Percentiles rank a stretch among this genome's conserved stretches.
Evolutionary conservation across 306 rosid genomes (phyloP).

Genomic region (Chamaecrista fasciculata): DNA sequence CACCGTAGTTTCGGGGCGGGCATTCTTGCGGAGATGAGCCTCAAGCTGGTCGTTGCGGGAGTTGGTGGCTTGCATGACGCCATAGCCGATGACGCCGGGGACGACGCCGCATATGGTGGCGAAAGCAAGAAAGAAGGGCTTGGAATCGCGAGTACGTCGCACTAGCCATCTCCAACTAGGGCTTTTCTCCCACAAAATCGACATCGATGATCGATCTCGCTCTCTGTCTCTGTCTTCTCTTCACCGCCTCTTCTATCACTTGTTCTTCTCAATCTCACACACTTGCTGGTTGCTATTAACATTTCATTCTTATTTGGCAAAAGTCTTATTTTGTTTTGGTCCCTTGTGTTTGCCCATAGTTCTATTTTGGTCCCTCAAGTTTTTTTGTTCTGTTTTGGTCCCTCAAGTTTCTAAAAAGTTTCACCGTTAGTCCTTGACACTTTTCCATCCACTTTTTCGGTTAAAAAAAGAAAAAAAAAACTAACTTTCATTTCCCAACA

Average conservation of each 20-base stretch:
- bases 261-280: too few relatives aligned
- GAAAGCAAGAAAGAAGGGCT: conserved; percentile 80
- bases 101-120: conserved; percentile 87
- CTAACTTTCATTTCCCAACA: too few relatives aligned
- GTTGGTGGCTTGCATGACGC: conserved; percentile 76
- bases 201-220: conserved; percentile 22
- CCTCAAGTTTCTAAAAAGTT: too few relatives aligned
- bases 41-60: conserved; percentile 71
- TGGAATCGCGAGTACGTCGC: conserved; percentile 69
- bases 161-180: conserved; percentile 74
- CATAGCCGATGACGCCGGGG: conserved; percentile 74
- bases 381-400: too few relatives aligned
- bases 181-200: conserved; percentile 69
- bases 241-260: background rate
- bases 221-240: background rate
- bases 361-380: too few relatives aligned
- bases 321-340: too few relatives aligned
- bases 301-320: too few relatives aligned
- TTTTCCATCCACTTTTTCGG: too few relatives aligned
- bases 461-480: too few relatives aligned
- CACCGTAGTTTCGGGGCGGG: conserved; percentile 82
- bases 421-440: too few relatives aligned
- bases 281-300: too few relatives aligned
- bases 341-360: too few relatives aligned
- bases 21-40: conserved; percentile 69